Percentiles rank a stretch among this genome's conserved stretches.
These are phyloP conservation scores for Aspergillus carlsbadensis DNA, from an alignment of 495 filamentous ascomycete species.

Conservation along the genomic window DNA sequence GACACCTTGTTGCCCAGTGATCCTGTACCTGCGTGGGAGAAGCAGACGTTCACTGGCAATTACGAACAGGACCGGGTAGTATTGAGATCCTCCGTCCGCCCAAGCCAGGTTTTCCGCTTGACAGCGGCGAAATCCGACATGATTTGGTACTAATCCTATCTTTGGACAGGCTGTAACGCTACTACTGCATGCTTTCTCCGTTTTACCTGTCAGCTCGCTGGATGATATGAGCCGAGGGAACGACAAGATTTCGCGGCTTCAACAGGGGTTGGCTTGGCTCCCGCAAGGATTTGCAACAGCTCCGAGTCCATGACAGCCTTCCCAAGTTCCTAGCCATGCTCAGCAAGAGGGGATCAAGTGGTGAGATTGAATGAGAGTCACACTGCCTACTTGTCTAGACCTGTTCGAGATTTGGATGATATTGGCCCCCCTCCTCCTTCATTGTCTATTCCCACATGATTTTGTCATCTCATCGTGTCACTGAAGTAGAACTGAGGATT, in stretches of 20 bases:
- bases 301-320: neutral
- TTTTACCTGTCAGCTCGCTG: neutral
- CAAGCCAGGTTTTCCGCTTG: neutral
- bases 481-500: too few species aligned
- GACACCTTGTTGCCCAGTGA: neutral
- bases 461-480: too few species aligned
- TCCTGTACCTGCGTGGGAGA: constrained; percentile 4
- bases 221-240: constrained; percentile 1
- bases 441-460: too few species aligned
- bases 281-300: neutral
- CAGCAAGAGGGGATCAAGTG: too few species aligned
- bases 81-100: neutral
- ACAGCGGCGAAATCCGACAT: neutral
- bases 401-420: too few species aligned
- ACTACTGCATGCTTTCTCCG: neutral
- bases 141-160: too few species aligned
- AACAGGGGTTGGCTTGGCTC: neutral
- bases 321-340: too few species aligned
- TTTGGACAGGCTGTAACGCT: too few species aligned
- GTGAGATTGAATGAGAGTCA: too few species aligned
- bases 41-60: neutral
- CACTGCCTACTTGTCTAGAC: too few species aligned
- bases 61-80: neutral
- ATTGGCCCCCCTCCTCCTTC: too few species aligned
- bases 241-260: neutral